A percentile compares a stretch with the other conserved stretches of the same genome.
These are phyloP conservation scores for Apiotrichum brassicae DNA, from an alignment of 1,284 basidiomycete genomes.

Conservation along the genomic window DNA sequence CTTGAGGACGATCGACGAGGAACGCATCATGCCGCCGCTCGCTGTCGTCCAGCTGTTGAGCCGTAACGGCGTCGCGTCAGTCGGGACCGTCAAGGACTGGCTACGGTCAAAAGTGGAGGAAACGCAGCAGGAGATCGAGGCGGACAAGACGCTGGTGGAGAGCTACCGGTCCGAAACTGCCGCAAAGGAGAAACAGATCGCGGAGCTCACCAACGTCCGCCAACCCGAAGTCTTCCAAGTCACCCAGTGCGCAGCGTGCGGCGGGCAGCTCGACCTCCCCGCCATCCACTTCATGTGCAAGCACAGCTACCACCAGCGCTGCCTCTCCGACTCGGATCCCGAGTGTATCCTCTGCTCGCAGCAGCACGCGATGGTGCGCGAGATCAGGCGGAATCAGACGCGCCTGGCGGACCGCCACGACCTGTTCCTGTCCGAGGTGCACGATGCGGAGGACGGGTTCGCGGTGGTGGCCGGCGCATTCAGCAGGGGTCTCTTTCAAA, in stretches of 20 bases:
- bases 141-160: conserved; percentile 70
- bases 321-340: conserved; percentile 72
- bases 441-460: conserved; percentile 77
- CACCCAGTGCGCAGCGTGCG: conserved; percentile 80
- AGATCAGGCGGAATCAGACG: conserved; percentile 77
- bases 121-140: conserved; percentile 68
- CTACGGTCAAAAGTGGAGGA: conserved; percentile 68
- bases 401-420: conserved; percentile 77
- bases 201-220: conserved; percentile 66
- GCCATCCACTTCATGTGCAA: conserved; percentile 97
- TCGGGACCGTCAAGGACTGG: conserved; percentile 87
- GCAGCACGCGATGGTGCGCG: conserved; percentile 79
- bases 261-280: conserved; percentile 82
- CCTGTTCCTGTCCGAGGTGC: conserved; percentile 76
- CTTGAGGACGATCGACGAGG: conserved; percentile 68
- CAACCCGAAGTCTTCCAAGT: conserved; percentile 87
- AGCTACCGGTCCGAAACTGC: conserved; percentile 82
- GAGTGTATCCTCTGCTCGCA: conserved; percentile 84
- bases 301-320: conserved; percentile 92
- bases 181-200: conserved; percentile 73
- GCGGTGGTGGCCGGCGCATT: conserved; percentile 73
- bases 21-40: conserved; percentile 76
- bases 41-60: conserved; percentile 82
- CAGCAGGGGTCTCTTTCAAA: conserved; percentile 56
- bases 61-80: conserved; percentile 75